Evolutionary conservation across 306 rosid genomes (phyloP), one percentile per base, ranked within the genome.

Genomic region (Quercus cerris): DNA sequence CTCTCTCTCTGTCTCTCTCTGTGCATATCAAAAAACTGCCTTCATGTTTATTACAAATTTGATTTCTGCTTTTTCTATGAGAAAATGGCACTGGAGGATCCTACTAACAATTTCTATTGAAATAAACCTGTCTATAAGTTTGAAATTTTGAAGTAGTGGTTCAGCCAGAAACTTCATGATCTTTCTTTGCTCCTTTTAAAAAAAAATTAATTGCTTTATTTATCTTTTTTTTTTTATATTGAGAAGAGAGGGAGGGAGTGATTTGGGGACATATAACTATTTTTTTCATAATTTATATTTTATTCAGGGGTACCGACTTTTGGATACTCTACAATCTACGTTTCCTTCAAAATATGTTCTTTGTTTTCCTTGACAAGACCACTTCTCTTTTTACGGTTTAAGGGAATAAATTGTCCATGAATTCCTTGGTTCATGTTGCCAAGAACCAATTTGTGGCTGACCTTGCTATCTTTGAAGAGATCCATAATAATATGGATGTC

Each of bases 131-230:
- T 64, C 46, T 64, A 8, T 41, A 12, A 30, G 9, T 61, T 30
- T 22, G 67, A 23, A 61, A 61, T 11, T 11, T 61, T 13, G 17
- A 22, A 41, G 46, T 20, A 58, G 35, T 15, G 19, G 22, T 23
- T 75, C 77, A 56, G 0, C 5, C 18, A 41, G 72, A 74, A 73
- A 38, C 68, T 52, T 75, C 69, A 30, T 63, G n/a, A 66, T 73
- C 71, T 54, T 55, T 55, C 4, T 17, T 11, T 12, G n/a, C 41
- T 27, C 71, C 72, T 4, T 41, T 41, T 0, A 41, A 41, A 41
- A 38, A 41, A 38, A 20, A 17, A 7, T 58, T 14, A 12, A 9
- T 4, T 35, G 35, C 44, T 61, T 64, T 31, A 64, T 41, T 22
- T 56, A 30, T 30, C 20, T n/a, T 23, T 56, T 11, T 33, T 30